Percentiles rank a stretch among this genome's conserved stretches.
Conservation (phyloP, 2,329 filamentous ascomycete genomes). For the Ophiostoma sp. region DNA sequence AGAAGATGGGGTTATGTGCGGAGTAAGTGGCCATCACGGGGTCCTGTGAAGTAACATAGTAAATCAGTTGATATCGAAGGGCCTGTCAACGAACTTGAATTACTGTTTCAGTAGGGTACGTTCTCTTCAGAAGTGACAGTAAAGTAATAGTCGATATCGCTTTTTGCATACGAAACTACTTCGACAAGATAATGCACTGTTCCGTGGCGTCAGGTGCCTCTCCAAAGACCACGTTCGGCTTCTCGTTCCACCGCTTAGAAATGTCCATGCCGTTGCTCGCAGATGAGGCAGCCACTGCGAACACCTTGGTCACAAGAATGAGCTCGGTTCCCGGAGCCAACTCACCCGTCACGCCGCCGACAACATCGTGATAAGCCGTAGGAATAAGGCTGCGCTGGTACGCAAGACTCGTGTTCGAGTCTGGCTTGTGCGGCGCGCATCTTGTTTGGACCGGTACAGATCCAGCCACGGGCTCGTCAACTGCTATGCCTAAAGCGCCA, state of each 20-base stretch:
- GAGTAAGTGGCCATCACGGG: conserved; percentile 2
- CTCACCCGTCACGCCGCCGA: not conserved
- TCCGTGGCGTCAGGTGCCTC: not conserved
- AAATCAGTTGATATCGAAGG: not conserved
- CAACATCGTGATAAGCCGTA: conserved; percentile 19
- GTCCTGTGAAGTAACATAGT: not conserved
- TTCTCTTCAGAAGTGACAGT: too few species aligned
- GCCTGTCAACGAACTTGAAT: not conserved
- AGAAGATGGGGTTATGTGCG: not conserved
- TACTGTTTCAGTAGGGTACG: too few species aligned
- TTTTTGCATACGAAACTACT: too few species aligned
- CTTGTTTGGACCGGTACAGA: not conserved
- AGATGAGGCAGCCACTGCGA: not conserved
- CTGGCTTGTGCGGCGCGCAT: conserved; percentile 29
- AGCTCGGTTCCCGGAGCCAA: not conserved
- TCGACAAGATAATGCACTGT: not conserved
- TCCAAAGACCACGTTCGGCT: not conserved
- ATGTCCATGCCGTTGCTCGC: not conserved
- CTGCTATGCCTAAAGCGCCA: not conserved
- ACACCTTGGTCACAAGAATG: not conserved
- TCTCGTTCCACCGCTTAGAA: not conserved
- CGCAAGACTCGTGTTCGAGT: conserved; percentile 34
- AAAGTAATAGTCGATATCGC: too few species aligned
- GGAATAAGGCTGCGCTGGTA: conserved; percentile 31
- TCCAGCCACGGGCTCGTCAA: not conserved